These are phyloP conservation scores for Botryotinia convoluta DNA, from an alignment of 2,329 filamentous ascomycete species.

Conservation along the genomic window DNA sequence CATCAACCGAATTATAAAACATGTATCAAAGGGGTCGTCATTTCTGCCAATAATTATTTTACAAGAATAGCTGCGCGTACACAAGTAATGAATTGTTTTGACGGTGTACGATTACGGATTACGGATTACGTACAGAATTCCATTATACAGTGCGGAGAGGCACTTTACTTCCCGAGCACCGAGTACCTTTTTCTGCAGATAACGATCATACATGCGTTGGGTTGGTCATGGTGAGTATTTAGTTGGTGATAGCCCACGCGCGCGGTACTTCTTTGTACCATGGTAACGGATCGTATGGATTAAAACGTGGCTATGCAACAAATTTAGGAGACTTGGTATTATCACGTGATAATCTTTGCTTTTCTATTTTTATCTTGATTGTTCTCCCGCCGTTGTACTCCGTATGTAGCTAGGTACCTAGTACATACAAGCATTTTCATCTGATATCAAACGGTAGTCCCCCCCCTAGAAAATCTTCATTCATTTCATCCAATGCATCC, in stretches of 20 bases:
- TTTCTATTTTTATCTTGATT: neutral
- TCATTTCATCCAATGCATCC: neutral
- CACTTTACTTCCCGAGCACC: neutral
- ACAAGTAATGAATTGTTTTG: neutral
- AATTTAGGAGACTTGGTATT: neutral
- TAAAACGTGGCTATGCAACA: neutral
- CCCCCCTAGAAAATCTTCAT: neutral
- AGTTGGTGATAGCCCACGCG: neutral
- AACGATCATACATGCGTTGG: neutral
- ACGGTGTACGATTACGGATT: neutral
- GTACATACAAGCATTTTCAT: neutral
- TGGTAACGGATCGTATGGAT: constrained; percentile 3
- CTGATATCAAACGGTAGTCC: constrained; percentile 3
- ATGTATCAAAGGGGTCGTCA: neutral
- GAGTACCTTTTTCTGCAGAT: neutral
- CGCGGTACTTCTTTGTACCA: constrained; percentile 2
- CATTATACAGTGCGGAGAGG: neutral
- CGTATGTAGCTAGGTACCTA: neutral
- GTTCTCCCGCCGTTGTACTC: neutral
- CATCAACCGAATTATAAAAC: neutral
- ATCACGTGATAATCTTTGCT: neutral
- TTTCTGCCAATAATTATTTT: neutral
- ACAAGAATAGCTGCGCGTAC: neutral
- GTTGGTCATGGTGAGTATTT: neutral
- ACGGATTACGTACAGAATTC: neutral